Percentiles rank a stretch among this genome's conserved stretches.
Evolutionary conservation across 371 early-diverging fungal species (phyloP).

Genomic region (Mortierella sp.): DNA sequence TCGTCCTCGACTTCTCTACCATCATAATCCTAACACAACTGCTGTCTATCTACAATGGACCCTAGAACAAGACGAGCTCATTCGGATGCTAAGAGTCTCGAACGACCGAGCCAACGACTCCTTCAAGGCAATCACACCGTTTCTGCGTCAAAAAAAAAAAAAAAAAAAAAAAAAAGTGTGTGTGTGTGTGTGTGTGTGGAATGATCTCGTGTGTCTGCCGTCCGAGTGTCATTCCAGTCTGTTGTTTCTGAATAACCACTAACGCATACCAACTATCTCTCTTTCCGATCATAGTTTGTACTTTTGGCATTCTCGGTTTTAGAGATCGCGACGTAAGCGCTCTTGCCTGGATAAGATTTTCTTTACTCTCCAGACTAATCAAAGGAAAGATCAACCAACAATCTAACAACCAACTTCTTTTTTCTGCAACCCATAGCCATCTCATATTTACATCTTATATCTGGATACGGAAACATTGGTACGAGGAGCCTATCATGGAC

Average conservation of each 20-base stretch:
- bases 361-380: neutral
- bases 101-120: conserved; percentile 30
- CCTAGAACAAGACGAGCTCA: conserved; percentile 41
- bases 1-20: no score
- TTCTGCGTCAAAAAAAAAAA: no score
- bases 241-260: neutral
- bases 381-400: neutral
- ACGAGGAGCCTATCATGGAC: conserved; percentile 7
- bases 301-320: conserved; percentile 27
- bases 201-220: no score
- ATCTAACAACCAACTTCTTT: neutral
- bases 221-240: no score
- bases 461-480: conserved; percentile 6
- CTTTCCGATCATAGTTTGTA: conserved; percentile 12
- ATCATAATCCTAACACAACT: no score
- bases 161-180: no score
- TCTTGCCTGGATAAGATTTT: neutral
- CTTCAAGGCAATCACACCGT: conserved; percentile 34
- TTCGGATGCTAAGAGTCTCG: conserved; percentile 23
- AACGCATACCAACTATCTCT: neutral
- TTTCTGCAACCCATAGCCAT: no score
- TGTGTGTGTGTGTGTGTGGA: no score
- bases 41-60: no score
- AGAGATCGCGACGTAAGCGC: conserved; percentile 26
- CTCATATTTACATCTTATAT: conserved; percentile 18